Base-by-base conservation (phyloP, 305 asterid genomes). In the Stenogyne calaminthoides region DNA sequence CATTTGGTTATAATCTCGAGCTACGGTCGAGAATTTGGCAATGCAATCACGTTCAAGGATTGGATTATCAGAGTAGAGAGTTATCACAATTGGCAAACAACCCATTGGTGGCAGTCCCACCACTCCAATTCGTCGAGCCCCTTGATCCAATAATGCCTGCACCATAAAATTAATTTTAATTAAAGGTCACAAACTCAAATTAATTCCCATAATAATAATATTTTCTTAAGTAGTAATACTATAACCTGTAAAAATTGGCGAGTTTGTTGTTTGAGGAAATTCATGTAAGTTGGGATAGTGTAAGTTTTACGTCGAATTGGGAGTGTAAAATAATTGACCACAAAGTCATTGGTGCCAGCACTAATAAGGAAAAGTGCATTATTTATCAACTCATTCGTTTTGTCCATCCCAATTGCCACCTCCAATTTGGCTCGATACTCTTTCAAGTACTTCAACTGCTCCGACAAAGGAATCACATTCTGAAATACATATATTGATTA, bases 271-370 rank as follows among this genome's bases (percentile, higher is more conserved):
- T 71, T 18, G 54, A 84, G 29, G 76, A 91, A 88, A 16, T 82
- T 73, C 58, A 62, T 82, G 77, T 92, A 92, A 27, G 55, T 37
- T 14, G 83, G 74, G 78, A 88, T 37, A 19, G 83, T 76, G 84
- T 87, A 88, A 4, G 0, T 77, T 42, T 8, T 71, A 6, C 89
- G 80, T 37, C 92, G 89, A 64, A 92, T 61, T 0, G 97, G 96
- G 2, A 89, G 0, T 0, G 85, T 57, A 68, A 88, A 87, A 65
- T 89, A 92, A 75, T 92, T 87, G 7, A 84, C 69, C 4, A 89
- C 86, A 47, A 89, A 88, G 72, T 89, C 97, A 75, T 92, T 92
- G 6, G 97, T 92, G 34, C 95, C 96, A 2, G 96, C 96, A 58
- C 98, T 89, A 5, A 91, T 79, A 0, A 88, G 0, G 77, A 79